phyloP scores from a whole-genome alignment of 2,329 filamentous ascomycete species.

The Hypoxylon sp. region DNA sequence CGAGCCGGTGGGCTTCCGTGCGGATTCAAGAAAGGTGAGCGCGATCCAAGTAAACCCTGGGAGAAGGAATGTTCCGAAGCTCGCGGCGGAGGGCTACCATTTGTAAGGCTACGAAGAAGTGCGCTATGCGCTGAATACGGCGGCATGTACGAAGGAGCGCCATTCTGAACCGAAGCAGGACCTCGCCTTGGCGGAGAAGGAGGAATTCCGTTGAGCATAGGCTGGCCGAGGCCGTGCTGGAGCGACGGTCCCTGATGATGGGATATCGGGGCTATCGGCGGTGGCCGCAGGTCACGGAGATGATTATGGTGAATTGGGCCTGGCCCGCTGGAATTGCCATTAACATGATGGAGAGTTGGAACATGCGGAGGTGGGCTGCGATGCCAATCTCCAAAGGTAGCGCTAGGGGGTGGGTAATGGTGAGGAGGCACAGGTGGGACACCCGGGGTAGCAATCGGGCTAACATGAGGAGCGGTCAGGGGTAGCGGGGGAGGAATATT shows the following conservation, averaged over 20 bases:
- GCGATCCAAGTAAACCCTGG: conserved; percentile 59
- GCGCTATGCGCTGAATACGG: conserved; percentile 51
- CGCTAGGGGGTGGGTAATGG: conserved; percentile 56
- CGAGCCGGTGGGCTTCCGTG: conserved; percentile 63
- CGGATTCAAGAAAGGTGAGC: conserved; percentile 59
- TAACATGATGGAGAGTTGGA: conserved; percentile 63
- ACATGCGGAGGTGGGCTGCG: conserved; percentile 64
- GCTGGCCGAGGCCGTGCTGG: conserved; percentile 59
- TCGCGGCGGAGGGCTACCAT: conserved; percentile 59
- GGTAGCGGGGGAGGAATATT: conserved; percentile 47
- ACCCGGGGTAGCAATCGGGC: conserved; percentile 54
- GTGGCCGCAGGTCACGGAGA: conserved; percentile 64
- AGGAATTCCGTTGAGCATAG: conserved; percentile 61
- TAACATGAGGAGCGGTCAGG: conserved; percentile 46
- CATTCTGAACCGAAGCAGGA: conserved; percentile 56
- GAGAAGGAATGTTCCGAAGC: conserved; percentile 62
- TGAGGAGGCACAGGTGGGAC: conserved; percentile 56
- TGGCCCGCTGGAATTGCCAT: conserved; percentile 58
- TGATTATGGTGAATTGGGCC: conserved; percentile 51
- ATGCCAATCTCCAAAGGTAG: conserved; percentile 64
- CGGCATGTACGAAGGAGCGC: conserved; percentile 57
- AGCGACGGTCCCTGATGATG: conserved; percentile 60
- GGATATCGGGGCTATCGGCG: conserved; percentile 59
- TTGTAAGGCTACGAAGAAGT: conserved; percentile 53
- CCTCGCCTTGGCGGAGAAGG: conserved; percentile 64